A percentile compares a stretch with the other conserved stretches of the same genome.
phyloP scores from a whole-genome alignment of 1,284 basidiomycete species.

The Schizophyllum amplum region DNA sequence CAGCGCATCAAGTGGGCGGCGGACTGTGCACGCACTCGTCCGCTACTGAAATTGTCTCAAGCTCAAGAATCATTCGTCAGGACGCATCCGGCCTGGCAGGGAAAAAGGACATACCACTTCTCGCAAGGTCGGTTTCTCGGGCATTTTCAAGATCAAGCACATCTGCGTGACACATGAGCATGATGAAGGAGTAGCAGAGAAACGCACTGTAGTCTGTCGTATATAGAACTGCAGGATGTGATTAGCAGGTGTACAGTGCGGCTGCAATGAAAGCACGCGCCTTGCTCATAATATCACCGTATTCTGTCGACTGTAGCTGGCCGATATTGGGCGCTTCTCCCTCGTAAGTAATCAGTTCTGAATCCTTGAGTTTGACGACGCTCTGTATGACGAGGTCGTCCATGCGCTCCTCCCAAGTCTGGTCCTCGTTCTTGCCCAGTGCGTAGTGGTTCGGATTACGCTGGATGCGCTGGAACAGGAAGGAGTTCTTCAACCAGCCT shows the following conservation, averaged over 20 bases:
- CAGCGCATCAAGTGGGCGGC: not conserved
- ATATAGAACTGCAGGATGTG: slow-evolving; percentile 53
- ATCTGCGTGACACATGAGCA: slow-evolving; percentile 39
- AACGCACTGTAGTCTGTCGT: slow-evolving; percentile 52
- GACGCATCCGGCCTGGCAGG: not conserved
- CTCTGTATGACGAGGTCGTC: slow-evolving; percentile 68
- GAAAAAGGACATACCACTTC: slow-evolving; percentile 47
- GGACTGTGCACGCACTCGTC: slow-evolving; percentile 48
- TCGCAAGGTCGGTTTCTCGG: slow-evolving; percentile 42
- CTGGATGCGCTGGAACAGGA: slow-evolving; percentile 77
- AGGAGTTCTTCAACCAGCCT: slow-evolving; percentile 75
- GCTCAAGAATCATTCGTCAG: slow-evolving; percentile 27
- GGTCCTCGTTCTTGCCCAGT: slow-evolving; percentile 45
- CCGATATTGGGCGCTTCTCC: slow-evolving; percentile 27
- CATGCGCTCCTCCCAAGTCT: slow-evolving; percentile 62
- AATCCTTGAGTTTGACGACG: slow-evolving; percentile 47
- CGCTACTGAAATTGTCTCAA: slow-evolving; percentile 54
- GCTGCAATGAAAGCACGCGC: slow-evolving; percentile 27
- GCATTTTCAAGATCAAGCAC: slow-evolving; percentile 53
- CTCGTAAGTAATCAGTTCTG: slow-evolving; percentile 43
- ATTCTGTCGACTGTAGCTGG: slow-evolving; percentile 54
- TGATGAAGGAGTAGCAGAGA: not conserved
- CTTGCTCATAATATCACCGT: slow-evolving; percentile 81
- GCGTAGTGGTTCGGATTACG: slow-evolving; percentile 77
- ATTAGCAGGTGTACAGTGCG: slow-evolving; percentile 5